Evolutionary conservation across 1,284 basidiomycete genomes (phyloP), one percentile per base, ranked within the genome.

Genomic region (Flammula alnicola): DNA sequence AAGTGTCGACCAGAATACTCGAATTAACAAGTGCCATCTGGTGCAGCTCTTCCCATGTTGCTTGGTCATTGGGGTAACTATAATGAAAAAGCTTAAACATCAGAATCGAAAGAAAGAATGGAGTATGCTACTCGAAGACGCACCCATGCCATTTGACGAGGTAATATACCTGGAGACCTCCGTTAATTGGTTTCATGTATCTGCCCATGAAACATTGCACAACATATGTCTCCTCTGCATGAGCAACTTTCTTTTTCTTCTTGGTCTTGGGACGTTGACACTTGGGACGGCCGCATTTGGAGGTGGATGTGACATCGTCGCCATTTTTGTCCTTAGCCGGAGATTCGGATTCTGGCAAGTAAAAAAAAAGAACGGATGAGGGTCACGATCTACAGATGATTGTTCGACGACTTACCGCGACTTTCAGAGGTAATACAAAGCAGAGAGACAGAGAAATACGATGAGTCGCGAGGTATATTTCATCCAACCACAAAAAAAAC

Each of bases 121-220:
- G 10, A 46, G 30, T 5, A 44, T 42, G 32, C 25, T 50, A 16
- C 35, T 43, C 9, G 29, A 47, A 27, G 14, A 57, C 67, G 44
- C 43, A 71, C 71, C 67, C 66, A 25, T 66, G 63, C 72, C 71
- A 74, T 59, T 67, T 70, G n/a, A 72, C 63, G 7, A 73, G 65
- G 9, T 62, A 63, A 25, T 56, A 60, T 17, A 65, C 61, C 10
- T 30, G 10, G 14, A 51, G 17, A 20, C 55, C 56, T 2, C 58
- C 55, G 8, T 57, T 53, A 10, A 54, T 39, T 9, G 47, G 31
- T 31, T 44, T 56, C 41, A 45, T 55, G 23, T 30, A 36, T 26
- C 52, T 43, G 2, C 60, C 60, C 4, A 61, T 44, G 40, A 61
- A 53, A 1, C 48, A 30, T 27, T 58, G 56, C 5, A 60, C 52